Percentiles rank a stretch among this genome's conserved stretches.
phyloP scores from a whole-genome alignment of 257 asterid species.

The Misopates orontium region DNA sequence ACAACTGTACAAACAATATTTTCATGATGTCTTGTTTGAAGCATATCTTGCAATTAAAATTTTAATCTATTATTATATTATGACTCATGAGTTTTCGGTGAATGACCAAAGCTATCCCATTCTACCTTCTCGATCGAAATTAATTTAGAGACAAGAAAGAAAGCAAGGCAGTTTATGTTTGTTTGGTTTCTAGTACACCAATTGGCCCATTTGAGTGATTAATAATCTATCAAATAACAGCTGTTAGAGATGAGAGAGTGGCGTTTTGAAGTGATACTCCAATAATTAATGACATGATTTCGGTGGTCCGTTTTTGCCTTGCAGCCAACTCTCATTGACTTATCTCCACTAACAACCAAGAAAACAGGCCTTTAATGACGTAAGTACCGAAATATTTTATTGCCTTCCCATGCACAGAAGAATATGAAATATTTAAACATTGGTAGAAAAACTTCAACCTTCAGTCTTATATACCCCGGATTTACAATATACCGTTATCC shows the following conservation, averaged over 20 bases:
- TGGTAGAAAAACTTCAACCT: no score
- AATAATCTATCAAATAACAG: conserved; percentile 44
- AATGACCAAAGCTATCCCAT: neutral
- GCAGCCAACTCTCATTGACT: conserved; percentile 8
- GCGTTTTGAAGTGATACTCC: conserved; percentile 22
- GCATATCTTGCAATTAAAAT: no score
- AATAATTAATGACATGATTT: conserved; percentile 12
- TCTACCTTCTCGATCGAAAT: neutral
- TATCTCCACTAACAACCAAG: neutral
- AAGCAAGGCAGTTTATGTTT: neutral
- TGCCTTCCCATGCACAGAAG: neutral
- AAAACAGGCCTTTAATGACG: neutral
- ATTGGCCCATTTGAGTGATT: conserved; percentile 29
- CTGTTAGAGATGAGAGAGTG: conserved; percentile 41
- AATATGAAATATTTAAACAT: neutral
- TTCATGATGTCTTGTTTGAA: no score
- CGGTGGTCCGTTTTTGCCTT: conserved; percentile 19
- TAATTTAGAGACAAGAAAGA: neutral
- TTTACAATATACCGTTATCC: no score
- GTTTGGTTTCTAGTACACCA: conserved; percentile 13
- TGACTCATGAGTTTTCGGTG: neutral
- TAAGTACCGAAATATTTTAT: conserved; percentile 1
- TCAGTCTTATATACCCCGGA: no score
- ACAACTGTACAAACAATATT: no score
- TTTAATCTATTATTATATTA: no score